A percentile compares a stretch with the other conserved stretches of the same genome.
Evolutionary conservation across 305 asterid species (phyloP).

Genomic region (Rubia peregrina): DNA sequence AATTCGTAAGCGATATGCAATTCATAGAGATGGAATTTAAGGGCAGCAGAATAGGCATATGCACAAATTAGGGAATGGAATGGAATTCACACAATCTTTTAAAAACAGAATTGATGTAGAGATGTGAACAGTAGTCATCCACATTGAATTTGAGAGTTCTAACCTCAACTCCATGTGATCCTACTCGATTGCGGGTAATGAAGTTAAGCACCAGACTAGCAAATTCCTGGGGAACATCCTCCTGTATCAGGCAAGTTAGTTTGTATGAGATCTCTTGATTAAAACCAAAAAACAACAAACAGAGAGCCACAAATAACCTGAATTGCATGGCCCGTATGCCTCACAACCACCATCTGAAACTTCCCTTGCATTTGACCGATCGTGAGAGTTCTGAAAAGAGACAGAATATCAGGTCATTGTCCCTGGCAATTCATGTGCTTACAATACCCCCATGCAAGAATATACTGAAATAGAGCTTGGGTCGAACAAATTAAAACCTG

Average conservation of each 20-base stretch:
- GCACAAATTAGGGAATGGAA: background rate
- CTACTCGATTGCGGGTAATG: conserved; percentile 71
- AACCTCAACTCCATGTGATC: conserved; percentile 78
- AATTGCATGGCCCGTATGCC: conserved; percentile 95
- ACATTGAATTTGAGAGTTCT: conserved; percentile 18
- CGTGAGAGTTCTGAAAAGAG: conserved; percentile 70
- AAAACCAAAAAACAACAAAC: conserved; percentile 1
- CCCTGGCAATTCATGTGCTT: background rate
- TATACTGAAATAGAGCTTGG: background rate
- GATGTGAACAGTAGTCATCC: background rate
- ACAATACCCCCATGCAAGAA: conserved; percentile 2
- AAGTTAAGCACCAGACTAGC: conserved; percentile 58
- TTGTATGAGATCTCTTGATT: conserved; percentile 8
- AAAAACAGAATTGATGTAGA: background rate
- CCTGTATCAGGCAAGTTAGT: conserved; percentile 39
- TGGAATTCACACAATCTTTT: background rate
- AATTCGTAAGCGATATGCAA: background rate
- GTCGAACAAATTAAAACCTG: conserved; percentile 41
- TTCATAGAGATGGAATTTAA: background rate
- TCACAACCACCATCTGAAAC: conserved; percentile 90
- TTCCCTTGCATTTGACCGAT: conserved; percentile 99
- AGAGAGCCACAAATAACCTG: conserved; percentile 43
- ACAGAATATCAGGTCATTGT: conserved; percentile 11
- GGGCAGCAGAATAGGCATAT: background rate
- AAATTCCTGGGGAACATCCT: conserved; percentile 90